Evolutionary conservation across 139 green algal species (phyloP).

Genomic region (Chlorokybus atmophyticus): DNA sequence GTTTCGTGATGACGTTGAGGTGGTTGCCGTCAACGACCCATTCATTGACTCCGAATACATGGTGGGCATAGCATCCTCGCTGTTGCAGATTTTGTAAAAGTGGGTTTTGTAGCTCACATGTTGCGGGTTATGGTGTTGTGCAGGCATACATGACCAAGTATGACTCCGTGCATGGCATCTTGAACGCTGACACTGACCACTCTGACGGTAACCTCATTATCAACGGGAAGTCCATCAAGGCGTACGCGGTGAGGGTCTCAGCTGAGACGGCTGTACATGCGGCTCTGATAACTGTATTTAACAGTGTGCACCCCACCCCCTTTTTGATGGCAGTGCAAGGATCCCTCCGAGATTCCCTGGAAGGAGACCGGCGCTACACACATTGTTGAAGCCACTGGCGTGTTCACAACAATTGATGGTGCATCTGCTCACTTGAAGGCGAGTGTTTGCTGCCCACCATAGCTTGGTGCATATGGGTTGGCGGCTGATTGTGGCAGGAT

Average conservation of each 20-base stretch:
- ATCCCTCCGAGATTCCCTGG: conserved; percentile 78
- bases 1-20: conserved; percentile 56
- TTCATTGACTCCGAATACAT: conserved; percentile 59
- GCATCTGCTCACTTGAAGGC: conserved; percentile 28
- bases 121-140: too few species aligned
- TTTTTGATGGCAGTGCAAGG: conserved; percentile 50
- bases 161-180: conserved; percentile 61
- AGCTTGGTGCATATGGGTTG: too few species aligned
- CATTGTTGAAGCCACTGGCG: conserved; percentile 80
- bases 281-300: too few species aligned
- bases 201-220: conserved; percentile 49
- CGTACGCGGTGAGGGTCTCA: conserved; percentile 48
- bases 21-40: conserved; percentile 74
- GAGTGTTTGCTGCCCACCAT: too few species aligned
- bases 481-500: too few species aligned
- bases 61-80: neutral
- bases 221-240: conserved; percentile 50
- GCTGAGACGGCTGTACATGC: too few species aligned
- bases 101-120: too few species aligned
- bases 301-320: too few species aligned
- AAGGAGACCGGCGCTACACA: conserved; percentile 53
- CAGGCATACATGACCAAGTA: conserved; percentile 79
- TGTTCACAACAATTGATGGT: conserved; percentile 77
- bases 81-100: too few species aligned
- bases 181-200: conserved; percentile 22